These are phyloP conservation scores for Saccharomyces mikatae DNA, from an alignment of 805 yeast species.

Conservation along the genomic window DNA sequence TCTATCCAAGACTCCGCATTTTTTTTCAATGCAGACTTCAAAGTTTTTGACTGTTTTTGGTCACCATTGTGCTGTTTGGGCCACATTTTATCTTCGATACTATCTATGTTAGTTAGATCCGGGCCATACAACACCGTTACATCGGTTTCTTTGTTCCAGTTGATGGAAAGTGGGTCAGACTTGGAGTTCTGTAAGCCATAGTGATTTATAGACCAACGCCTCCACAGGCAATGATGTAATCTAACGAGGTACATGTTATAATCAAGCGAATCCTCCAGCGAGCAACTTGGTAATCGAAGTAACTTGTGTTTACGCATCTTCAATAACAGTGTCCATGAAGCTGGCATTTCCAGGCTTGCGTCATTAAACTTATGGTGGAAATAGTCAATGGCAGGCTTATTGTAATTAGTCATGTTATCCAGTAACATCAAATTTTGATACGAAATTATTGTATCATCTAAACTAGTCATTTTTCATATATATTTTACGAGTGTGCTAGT, in stretches of 20 bases:
- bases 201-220: constrained; percentile 87
- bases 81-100: neutral
- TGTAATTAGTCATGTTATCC: constrained; percentile 28
- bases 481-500: neutral
- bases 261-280: constrained; percentile 28
- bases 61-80: neutral
- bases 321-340: constrained; percentile 36
- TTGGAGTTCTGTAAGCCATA: constrained; percentile 47
- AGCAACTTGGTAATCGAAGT: constrained; percentile 22
- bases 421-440: constrained; percentile 24
- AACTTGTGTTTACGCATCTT: constrained; percentile 31
- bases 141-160: constrained; percentile 93
- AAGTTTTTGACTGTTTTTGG: neutral
- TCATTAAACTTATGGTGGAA: constrained; percentile 19
- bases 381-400: constrained; percentile 25
- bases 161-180: constrained; percentile 73
- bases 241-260: constrained; percentile 34
- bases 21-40: neutral
- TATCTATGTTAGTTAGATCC: constrained; percentile 11
- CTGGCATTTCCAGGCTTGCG: constrained; percentile 6
- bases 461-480: constrained; percentile 17
- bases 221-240: constrained; percentile 81
- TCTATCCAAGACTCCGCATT: neutral
- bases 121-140: constrained; percentile 97
- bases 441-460: constrained; percentile 28